Percentiles rank a stretch among this genome's conserved stretches.
These are phyloP conservation scores for Aethionema arabicum DNA, from an alignment of 345 rosid genomes.

Conservation along the genomic window DNA sequence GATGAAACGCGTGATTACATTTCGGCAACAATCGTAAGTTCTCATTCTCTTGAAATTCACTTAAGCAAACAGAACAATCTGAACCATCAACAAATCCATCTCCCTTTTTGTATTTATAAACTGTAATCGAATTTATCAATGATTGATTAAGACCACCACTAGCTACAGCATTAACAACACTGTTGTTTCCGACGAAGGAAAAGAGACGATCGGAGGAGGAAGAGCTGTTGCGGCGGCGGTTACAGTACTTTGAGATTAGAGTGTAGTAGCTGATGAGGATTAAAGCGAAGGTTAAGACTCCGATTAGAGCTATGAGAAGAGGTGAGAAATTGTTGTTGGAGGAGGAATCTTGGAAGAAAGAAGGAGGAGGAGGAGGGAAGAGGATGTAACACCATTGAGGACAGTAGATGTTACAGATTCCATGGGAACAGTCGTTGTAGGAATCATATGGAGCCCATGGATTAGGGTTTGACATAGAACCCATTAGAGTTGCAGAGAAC, in stretches of 20 bases:
- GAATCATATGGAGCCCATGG: constrained; percentile 48
- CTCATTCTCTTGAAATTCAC: constrained; percentile 74
- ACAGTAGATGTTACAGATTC: constrained; percentile 77
- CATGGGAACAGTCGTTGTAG: constrained; percentile 75
- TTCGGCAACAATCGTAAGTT: constrained; percentile 65
- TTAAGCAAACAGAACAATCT: constrained; percentile 71
- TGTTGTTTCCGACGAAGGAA: constrained; percentile 24
- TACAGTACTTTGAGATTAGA: constrained; percentile 63
- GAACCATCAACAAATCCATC: constrained; percentile 62
- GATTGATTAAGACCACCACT: constrained; percentile 61
- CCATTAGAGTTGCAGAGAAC: constrained; percentile 24
- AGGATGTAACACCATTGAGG: constrained; percentile 81
- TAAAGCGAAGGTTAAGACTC: constrained; percentile 67
- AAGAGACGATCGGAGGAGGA: background rate
- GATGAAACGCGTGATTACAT: constrained; percentile 83
- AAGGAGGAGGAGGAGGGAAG: constrained; percentile 83
- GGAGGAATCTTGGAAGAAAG: constrained; percentile 35
- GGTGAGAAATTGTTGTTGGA: constrained; percentile 59
- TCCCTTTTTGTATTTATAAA: constrained; percentile 49
- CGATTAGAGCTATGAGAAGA: constrained; percentile 69
- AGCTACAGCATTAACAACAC: background rate
- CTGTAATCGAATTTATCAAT: constrained; percentile 53
- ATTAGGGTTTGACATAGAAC: constrained; percentile 32
- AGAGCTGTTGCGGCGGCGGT: constrained; percentile 38
- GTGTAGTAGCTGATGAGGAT: constrained; percentile 72